Evolutionary conservation across 441 rosid genomes (phyloP), one percentile per base, ranked within the genome.

Genomic region (Euphorbia schlechtendalii): DNA sequence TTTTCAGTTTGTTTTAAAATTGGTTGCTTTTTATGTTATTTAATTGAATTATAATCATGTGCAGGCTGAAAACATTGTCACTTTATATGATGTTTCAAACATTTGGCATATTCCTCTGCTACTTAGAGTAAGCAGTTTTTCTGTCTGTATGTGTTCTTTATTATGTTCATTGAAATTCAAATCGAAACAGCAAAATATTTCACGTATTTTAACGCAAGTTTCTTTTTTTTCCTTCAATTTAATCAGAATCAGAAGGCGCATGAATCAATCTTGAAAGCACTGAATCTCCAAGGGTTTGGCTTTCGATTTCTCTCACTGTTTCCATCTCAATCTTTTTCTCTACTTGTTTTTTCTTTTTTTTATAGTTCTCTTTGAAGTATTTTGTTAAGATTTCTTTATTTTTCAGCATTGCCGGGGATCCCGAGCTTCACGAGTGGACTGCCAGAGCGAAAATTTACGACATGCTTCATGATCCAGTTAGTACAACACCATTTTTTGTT

Each of bases 1-100:
- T 17, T 48, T 25, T n/a, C 18, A 34, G 21, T 46, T 58, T 65
- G 11, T 22, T 38, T 45, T 28, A 0, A 22, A 10, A 25, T 59
- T 40, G 36, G 43, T 53, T 64, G 59, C 41, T 52, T 54, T 53
- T 41, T 64, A 59, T 38, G 41, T 27, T 54, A 49, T 41, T 25
- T 72, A 45, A 10, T 71, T 60, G 68, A 62, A 67, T 52, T 46
- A 49, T 63, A 59, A 61, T 61, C 69, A 11, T 77, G 66, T 67
- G 25, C 80, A 90, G 97, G 82, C 71, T 66, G 91, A 86, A 70
- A 84, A 86, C 49, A 73, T 88, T 41, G 63, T 90, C 74, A 85
- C 96, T 74, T 85, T 90, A 56, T 82, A 84, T 65, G 97, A 90
- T 71, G 93, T 90, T 71, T 81, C 96, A 59, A 90, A 88, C 77